Evolutionary conservation across 83 land plant species (phyloP).

Genomic region (Thuja plicata): DNA sequence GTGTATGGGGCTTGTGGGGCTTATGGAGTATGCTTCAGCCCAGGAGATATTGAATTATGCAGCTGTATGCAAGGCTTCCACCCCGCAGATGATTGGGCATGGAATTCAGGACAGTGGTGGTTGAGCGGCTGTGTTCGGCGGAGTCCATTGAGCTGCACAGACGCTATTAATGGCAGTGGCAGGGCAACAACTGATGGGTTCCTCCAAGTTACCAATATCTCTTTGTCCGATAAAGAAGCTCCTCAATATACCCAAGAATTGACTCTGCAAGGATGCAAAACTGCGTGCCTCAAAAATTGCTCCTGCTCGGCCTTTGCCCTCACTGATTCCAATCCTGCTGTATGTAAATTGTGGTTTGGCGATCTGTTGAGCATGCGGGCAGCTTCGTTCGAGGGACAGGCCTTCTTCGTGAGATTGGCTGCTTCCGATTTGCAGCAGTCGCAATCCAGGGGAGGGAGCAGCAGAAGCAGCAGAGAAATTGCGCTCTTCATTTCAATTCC

Average conservation of each 20-base stretch:
- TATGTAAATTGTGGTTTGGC: conserved; percentile 29
- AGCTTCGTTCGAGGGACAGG: neutral
- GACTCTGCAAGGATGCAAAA: conserved; percentile 20
- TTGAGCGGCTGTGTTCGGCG: conserved; percentile 21
- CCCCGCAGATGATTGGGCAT: conserved; percentile 15
- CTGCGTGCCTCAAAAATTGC: conserved; percentile 34
- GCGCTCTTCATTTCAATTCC: neutral
- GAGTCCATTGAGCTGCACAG: neutral
- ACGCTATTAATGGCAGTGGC: neutral
- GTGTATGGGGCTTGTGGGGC: conserved; percentile 15
- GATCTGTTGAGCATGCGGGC: conserved; percentile 18
- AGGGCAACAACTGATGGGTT: conserved; percentile 17
- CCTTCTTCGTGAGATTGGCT: conserved; percentile 24
- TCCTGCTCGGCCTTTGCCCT: conserved; percentile 30
- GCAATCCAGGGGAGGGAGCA: neutral
- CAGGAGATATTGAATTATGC: neutral
- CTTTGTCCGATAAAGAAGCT: conserved; percentile 8
- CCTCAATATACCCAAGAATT: neutral
- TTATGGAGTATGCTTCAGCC: conserved; percentile 6
- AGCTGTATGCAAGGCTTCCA: conserved; percentile 20
- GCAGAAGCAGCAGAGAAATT: neutral
- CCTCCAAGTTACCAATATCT: neutral
- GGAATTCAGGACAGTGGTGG: conserved; percentile 8
- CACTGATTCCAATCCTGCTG: neutral
- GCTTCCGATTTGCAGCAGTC: conserved; percentile 19